These are phyloP conservation scores for Leccinum obscurum DNA, from an alignment of 768 basidiomycete genomes.

Conservation along the genomic window DNA sequence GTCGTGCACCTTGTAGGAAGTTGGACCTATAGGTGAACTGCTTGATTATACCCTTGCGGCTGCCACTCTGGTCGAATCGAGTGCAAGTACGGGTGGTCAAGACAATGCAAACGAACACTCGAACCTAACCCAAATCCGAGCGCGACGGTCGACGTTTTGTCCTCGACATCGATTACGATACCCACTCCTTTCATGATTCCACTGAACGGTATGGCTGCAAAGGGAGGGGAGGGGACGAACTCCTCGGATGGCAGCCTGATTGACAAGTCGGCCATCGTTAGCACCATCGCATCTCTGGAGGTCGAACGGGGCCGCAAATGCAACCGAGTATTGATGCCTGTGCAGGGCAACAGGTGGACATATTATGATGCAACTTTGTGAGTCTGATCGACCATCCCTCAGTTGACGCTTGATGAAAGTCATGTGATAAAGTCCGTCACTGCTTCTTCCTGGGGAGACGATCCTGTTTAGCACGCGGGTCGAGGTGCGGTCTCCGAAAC, in stretches of 20 bases:
- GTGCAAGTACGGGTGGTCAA: background rate
- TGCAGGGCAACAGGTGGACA: constrained; percentile 45
- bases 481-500: constrained; percentile 51
- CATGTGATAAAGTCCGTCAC: constrained; percentile 29
- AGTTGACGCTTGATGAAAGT: background rate
- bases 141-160: background rate
- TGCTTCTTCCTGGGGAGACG: constrained; percentile 45
- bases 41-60: constrained; percentile 30
- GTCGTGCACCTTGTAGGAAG: constrained; percentile 33
- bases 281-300: constrained; percentile 35
- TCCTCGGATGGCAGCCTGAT: constrained; percentile 50
- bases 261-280: constrained; percentile 33
- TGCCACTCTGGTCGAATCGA: background rate
- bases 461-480: constrained; percentile 54
- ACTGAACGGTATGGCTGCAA: constrained; percentile 17
- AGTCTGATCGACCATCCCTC: constrained; percentile 13
- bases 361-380: constrained; percentile 45
- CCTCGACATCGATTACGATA: constrained; percentile 11
- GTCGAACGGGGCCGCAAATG: constrained; percentile 45
- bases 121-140: background rate
- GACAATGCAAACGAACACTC: background rate
- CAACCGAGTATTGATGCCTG: constrained; percentile 51
- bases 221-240: constrained; percentile 41
- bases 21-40: constrained; percentile 46
- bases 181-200: constrained; percentile 2